A percentile compares a stretch with the other conserved stretches of the same genome.
Conservation (phyloP, 2,329 filamentous ascomycete genomes). For the Pyrenophora tritici-repentis region DNA sequence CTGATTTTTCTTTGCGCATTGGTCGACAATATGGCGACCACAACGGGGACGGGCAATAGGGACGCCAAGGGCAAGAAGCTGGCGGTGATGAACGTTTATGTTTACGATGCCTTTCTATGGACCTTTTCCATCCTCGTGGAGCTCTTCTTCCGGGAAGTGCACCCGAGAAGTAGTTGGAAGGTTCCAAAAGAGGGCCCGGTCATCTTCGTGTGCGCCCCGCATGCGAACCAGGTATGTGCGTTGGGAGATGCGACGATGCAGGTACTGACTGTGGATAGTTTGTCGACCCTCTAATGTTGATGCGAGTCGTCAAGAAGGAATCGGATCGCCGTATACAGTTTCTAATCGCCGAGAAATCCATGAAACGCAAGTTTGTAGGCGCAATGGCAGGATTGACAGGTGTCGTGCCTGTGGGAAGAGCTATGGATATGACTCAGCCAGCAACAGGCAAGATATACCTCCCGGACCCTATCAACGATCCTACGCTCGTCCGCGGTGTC, state of each 20-base stretch:
- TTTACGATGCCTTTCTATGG: constrained; percentile 80
- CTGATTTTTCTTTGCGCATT: too few relatives aligned
- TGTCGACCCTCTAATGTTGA: constrained; percentile 91
- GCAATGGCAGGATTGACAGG: constrained; percentile 83
- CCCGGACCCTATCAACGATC: constrained; percentile 83
- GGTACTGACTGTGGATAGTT: constrained; percentile 63
- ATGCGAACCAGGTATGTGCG: constrained; percentile 69
- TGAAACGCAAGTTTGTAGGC: constrained; percentile 86
- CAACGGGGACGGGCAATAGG: constrained; percentile 18
- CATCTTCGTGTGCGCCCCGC: constrained; percentile 93
- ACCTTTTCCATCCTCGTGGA: constrained; percentile 83
- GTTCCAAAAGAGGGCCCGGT: constrained; percentile 86
- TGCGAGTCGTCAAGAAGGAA: constrained; percentile 86
- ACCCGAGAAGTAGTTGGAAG: constrained; percentile 93
- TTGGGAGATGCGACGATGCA: not conserved
- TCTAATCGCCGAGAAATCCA: constrained; percentile 93
- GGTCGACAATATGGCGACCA: not conserved
- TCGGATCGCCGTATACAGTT: constrained; percentile 87
- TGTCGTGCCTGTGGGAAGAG: constrained; percentile 88
- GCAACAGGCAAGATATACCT: constrained; percentile 82
- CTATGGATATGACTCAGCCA: constrained; percentile 84
- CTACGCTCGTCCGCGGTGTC: constrained; percentile 76
- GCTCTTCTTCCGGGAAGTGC: constrained; percentile 97
- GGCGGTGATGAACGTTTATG: constrained; percentile 68
- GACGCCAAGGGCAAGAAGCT: constrained; percentile 41